Evolutionary conservation across 805 yeast species (phyloP), one percentile per base, ranked within the genome.

Genomic region (Lipomyces spencermartinsiae): DNA sequence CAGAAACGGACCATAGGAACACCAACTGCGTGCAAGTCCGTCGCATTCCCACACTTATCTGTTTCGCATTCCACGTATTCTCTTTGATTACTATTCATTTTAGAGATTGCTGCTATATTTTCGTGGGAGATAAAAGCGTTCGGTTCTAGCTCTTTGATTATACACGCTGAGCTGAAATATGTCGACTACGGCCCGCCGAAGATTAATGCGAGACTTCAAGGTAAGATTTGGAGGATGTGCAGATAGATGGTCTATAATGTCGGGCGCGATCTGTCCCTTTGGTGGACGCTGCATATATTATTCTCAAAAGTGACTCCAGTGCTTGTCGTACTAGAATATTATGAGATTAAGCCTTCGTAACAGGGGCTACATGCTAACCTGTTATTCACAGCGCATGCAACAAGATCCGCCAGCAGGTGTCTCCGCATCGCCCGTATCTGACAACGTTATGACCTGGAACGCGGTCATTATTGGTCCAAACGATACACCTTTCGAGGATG

Each of bases 121-220:
- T n/a, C 49, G 14, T 12, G 49, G 10, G 9, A 37, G 9, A 43
- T 3, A 16, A 43, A 16, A 16, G 1, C 22, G n/a, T 16, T 37
- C 49, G 16, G 12, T 4, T n/a, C 49, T 16, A 43, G 49, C 22
- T 43, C 22, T 2, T 43, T 43, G 16, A 19, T 8, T 43, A n/a
- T 6, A 43, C 49, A 7, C 10, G 2, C 22, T 25, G 29, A 25
- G 8, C 16, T 25, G 19, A 19, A 60, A 49, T 29, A 94, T 94
- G 99, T 93, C 98, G 7, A 95, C 99, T 7, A 95, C 97, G 16
- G 99, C 99, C n/a, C 88, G 97, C 79, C 90, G 97, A 87, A 88
- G 99, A 82, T 87, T 95, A 76, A 95, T 95, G 98, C 91, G 99
- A 80, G 99, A 95, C 81, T 92, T 95, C 81, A 93, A 93, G 80